A percentile compares a stretch with the other conserved stretches of the same genome.
Evolutionary conservation across 495 filamentous ascomycete genomes (phyloP).

Genomic region (Durotheca rogersii): DNA sequence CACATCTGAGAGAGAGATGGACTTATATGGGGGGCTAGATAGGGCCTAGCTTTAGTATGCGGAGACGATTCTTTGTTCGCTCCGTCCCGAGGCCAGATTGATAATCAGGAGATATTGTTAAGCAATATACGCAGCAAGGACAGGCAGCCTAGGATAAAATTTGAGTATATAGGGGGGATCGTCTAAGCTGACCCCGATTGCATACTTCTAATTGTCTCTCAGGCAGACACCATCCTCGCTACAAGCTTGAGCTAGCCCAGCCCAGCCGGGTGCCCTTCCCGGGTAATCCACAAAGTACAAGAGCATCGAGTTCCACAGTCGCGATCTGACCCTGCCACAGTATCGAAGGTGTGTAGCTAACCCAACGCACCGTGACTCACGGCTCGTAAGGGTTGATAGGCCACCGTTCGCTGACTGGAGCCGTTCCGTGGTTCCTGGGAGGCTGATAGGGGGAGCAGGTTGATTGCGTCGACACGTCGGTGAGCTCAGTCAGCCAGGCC

Average conservation of each 20-base stretch:
- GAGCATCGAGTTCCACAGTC: slow-evolving; percentile 15
- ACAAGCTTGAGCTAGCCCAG: slow-evolving; percentile 1
- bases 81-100: slow-evolving; percentile 7
- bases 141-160: neutral
- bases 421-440: neutral
- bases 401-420: slow-evolving; percentile 2
- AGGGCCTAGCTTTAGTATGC: neutral
- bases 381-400: slow-evolving; percentile 11
- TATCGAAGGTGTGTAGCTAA: neutral
- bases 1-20: neutral
- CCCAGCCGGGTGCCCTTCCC: slow-evolving; percentile 8
- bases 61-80: neutral
- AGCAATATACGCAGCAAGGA: slow-evolving; percentile 4
- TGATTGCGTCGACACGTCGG: slow-evolving; percentile 22
- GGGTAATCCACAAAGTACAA: slow-evolving; percentile 2
- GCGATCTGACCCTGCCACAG: slow-evolving; percentile 2
- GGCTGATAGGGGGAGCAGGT: slow-evolving; percentile 6
- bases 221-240: neutral
- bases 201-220: too few species aligned
- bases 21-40: neutral
- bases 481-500: slow-evolving; percentile 18
- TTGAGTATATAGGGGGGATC: too few species aligned
- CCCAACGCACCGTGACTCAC: neutral
- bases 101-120: slow-evolving; percentile 16
- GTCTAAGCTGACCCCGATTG: too few species aligned